A percentile compares a stretch with the other conserved stretches of the same genome.
phyloP scores from a whole-genome alignment of 257 asterid species.

The Lavandula angustifolia region DNA sequence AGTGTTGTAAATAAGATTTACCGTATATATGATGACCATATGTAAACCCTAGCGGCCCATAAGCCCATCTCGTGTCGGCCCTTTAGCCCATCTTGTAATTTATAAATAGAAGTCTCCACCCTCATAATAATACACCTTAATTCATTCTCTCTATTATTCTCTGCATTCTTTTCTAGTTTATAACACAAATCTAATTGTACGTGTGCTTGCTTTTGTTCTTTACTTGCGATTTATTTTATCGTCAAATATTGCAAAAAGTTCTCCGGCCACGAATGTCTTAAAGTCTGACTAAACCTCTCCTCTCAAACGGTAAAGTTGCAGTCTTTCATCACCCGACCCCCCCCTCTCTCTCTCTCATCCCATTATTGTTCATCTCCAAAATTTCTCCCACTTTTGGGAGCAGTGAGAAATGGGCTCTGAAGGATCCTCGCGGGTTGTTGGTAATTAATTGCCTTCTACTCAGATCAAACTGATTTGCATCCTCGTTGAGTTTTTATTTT shows the following conservation, averaged over 20 bases:
- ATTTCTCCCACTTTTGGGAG: slow-evolving; percentile 25
- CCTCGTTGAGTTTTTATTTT: background rate
- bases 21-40: too few species aligned
- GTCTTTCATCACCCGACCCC: slow-evolving; percentile 2
- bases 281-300: slow-evolving; percentile 20
- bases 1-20: too few species aligned
- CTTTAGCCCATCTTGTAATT: too few species aligned
- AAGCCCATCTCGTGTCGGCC: too few species aligned
- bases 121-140: too few species aligned
- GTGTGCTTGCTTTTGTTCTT: too few species aligned
- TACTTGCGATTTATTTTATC: slow-evolving; percentile 17
- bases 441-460: slow-evolving; percentile 49
- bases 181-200: too few species aligned
- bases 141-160: too few species aligned
- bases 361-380: slow-evolving; percentile 7
- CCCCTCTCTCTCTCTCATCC: slow-evolving; percentile 9
- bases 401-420: slow-evolving; percentile 60
- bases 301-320: slow-evolving; percentile 21
- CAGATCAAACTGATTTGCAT: background rate
- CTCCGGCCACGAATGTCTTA: slow-evolving; percentile 1
- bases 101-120: too few species aligned
- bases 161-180: too few species aligned
- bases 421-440: slow-evolving; percentile 66
- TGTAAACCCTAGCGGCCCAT: too few species aligned
- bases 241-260: slow-evolving; percentile 11